These are phyloP conservation scores for Macrotyloma uniflorum DNA, from an alignment of 306 rosid genomes.

Conservation along the genomic window DNA sequence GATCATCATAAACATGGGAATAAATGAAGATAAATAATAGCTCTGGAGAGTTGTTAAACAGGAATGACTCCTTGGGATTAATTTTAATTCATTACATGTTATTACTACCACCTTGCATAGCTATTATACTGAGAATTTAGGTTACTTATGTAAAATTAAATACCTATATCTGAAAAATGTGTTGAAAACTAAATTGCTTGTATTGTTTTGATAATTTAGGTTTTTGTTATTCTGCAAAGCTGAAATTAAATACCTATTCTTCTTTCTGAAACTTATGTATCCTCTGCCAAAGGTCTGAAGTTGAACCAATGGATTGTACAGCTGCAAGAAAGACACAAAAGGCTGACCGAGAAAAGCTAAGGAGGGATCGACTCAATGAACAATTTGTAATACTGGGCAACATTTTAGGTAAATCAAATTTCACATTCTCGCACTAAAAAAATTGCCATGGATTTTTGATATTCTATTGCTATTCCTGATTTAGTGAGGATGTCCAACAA, in stretches of 20 bases:
- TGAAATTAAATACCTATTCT: constrained; percentile 1
- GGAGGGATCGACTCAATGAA: constrained; percentile 83
- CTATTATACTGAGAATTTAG: not conserved
- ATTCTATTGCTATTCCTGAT: not conserved
- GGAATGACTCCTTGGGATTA: no score
- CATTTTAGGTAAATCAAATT: constrained; percentile 56
- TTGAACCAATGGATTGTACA: constrained; percentile 61
- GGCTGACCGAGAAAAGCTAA: constrained; percentile 88
- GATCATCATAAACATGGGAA: no score
- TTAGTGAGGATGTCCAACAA: constrained; percentile 4
- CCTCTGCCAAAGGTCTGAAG: constrained; percentile 58
- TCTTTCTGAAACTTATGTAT: constrained; percentile 26
- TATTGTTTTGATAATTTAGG: not conserved
- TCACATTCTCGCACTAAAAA: not conserved
- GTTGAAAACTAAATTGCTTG: constrained; percentile 12
- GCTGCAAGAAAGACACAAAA: constrained; percentile 77
- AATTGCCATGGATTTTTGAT: not conserved
- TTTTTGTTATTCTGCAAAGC: constrained; percentile 11
- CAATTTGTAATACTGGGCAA: constrained; percentile 76
- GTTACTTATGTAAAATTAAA: not conserved
- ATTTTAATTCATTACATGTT: not conserved
- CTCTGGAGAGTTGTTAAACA: no score
- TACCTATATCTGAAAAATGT: not conserved
- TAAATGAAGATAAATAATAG: no score
- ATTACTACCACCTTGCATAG: not conserved